Conservation (phyloP, 2,329 filamentous ascomycete species). For the Podosphaera leucotricha region DNA sequence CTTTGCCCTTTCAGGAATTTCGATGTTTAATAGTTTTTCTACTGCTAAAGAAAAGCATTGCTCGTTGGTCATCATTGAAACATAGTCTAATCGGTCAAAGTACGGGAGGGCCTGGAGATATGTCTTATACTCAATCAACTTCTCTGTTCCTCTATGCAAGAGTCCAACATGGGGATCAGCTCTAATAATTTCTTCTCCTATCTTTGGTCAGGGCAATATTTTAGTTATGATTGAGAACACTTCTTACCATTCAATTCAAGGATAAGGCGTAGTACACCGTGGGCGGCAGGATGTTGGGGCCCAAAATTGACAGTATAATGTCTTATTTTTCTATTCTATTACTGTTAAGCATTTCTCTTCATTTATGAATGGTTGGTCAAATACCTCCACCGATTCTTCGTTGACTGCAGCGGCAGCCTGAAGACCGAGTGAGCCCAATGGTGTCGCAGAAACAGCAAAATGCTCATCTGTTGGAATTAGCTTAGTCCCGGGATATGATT, state of each 20-base stretch:
- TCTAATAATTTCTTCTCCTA: constrained; percentile 76
- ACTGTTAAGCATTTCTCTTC: neutral
- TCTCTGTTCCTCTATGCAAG: constrained; percentile 92
- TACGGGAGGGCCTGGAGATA: constrained; percentile 96
- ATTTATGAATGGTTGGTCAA: neutral
- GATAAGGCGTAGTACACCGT: constrained; percentile 94
- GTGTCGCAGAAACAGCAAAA: constrained; percentile 21
- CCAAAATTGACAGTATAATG: constrained; percentile 99
- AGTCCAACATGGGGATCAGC: constrained; percentile 92
- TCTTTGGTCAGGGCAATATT: neutral
- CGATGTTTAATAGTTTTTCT: constrained; percentile 92
- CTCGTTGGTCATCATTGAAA: constrained; percentile 99
- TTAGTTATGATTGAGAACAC: no score
- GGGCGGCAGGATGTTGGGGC: constrained; percentile 91
- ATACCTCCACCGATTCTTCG: constrained; percentile 1
- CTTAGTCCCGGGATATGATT: constrained; percentile 26
- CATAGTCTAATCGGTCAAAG: constrained; percentile 96
- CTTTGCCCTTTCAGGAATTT: constrained; percentile 87
- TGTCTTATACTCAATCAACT: constrained; percentile 99
- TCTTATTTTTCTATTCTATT: constrained; percentile 57
- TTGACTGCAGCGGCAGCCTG: neutral
- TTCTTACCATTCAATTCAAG: constrained; percentile 20
- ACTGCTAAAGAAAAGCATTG: constrained; percentile 90
- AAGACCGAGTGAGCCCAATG: neutral
- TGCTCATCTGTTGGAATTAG: constrained; percentile 35